Evolutionary conservation across 148 eudicot species (phyloP).

Genomic region (Rhododendron molle): DNA sequence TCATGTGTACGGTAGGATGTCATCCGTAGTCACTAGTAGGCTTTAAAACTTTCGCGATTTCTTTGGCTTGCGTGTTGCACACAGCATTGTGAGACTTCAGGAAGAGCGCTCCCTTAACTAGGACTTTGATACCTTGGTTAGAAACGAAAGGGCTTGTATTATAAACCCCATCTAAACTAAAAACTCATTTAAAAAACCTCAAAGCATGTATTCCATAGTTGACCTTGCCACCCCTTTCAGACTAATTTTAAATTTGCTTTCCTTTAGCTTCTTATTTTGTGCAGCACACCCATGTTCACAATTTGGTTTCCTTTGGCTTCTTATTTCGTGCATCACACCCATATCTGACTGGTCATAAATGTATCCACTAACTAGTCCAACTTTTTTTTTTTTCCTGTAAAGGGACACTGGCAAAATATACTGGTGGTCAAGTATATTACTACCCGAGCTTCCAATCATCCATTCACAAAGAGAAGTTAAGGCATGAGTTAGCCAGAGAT

Average conservation of each 20-base stretch:
- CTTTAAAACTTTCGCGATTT: background rate
- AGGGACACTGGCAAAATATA: constrained; percentile 95
- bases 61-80: background rate
- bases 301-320: background rate
- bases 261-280: background rate
- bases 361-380: background rate
- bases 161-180: background rate
- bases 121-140: background rate
- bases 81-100: background rate
- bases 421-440: constrained; percentile 89
- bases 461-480: constrained; percentile 74
- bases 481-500: constrained; percentile 84
- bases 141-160: background rate
- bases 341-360: background rate
- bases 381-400: constrained; percentile 4
- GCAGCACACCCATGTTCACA: background rate
- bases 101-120: background rate
- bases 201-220: background rate
- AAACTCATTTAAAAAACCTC: background rate
- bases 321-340: background rate
- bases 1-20: background rate
- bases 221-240: background rate
- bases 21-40: background rate
- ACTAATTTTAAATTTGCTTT: background rate
- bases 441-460: constrained; percentile 77